phyloP scores from a whole-genome alignment of 1,284 basidiomycete species.

The Malassezia slooffiae region DNA sequence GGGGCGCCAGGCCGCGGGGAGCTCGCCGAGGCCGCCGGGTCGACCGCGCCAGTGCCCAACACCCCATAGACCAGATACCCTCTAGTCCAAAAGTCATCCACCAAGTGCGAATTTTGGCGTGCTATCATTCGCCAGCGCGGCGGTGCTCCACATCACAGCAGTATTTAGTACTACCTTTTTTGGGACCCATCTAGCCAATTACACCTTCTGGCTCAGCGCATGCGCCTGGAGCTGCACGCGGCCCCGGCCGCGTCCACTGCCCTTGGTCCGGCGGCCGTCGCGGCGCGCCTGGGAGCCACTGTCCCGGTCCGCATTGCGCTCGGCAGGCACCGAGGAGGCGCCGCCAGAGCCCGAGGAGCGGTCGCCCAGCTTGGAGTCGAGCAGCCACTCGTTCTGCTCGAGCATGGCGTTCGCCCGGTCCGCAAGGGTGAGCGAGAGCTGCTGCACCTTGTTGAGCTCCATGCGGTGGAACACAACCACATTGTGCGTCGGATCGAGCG shows the following conservation, averaged over 20 bases:
- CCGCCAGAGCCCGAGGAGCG: slow-evolving; percentile 3
- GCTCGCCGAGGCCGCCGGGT: no score
- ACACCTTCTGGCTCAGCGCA: slow-evolving; percentile 35
- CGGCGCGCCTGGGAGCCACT: slow-evolving; percentile 21
- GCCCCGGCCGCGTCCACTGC: slow-evolving; percentile 30
- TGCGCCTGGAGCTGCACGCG: slow-evolving; percentile 36
- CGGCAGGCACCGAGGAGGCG: slow-evolving; percentile 18
- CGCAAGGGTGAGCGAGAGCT: slow-evolving; percentile 53
- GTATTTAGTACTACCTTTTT: no score
- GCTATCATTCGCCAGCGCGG: no score
- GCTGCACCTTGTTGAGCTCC: slow-evolving; percentile 55
- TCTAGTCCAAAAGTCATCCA: no score
- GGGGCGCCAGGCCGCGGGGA: no score
- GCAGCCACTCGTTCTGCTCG: slow-evolving; percentile 90
- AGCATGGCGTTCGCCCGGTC: slow-evolving; percentile 77
- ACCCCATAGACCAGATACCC: no score
- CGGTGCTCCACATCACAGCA: no score
- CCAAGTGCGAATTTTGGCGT: no score
- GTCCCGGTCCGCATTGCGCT: slow-evolving; percentile 23
- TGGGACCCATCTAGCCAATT: no score
- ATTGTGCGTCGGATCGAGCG: slow-evolving; percentile 75
- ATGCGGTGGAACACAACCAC: slow-evolving; percentile 79
- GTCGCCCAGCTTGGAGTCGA: slow-evolving; percentile 72
- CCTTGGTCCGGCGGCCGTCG: slow-evolving; percentile 29
- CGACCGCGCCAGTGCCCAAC: no score